phyloP scores from a whole-genome alignment of 1,284 basidiomycete genomes.

The Puccinia triticina region DNA sequence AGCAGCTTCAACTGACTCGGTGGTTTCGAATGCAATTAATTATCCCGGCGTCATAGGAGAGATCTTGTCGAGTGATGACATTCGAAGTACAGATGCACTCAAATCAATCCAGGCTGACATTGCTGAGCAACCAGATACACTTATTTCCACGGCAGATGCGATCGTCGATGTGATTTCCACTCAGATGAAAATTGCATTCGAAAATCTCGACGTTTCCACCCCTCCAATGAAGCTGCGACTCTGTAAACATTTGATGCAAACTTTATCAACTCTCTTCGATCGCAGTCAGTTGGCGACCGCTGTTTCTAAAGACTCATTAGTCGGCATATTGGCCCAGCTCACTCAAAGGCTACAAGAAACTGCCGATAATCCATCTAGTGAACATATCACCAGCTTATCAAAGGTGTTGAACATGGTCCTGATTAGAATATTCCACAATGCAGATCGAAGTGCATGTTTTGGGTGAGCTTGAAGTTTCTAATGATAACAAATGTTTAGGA shows the following conservation, averaged over 20 bases:
- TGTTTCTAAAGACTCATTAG: conserved; percentile 75
- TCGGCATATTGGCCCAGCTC: conserved; percentile 79
- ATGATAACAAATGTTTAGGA: background rate
- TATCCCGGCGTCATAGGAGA: conserved; percentile 67
- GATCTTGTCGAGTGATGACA: conserved; percentile 62
- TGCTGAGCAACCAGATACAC: conserved; percentile 67
- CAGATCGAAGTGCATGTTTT: conserved; percentile 87
- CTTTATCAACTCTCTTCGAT: conserved; percentile 86
- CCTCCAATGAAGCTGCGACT: conserved; percentile 77
- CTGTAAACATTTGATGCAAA: conserved; percentile 93
- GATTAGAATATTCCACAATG: conserved; percentile 86
- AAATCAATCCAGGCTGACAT: conserved; percentile 38
- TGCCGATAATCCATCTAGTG: conserved; percentile 65
- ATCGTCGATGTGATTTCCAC: conserved; percentile 82
- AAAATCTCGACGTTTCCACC: conserved; percentile 67
- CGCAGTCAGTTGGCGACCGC: conserved; percentile 78
- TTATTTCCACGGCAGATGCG: conserved; percentile 81
- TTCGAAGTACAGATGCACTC: conserved; percentile 51
- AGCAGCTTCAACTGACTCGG: conserved; percentile 6
- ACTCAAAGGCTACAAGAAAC: conserved; percentile 86
- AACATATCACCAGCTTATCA: conserved; percentile 66
- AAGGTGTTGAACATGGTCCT: conserved; percentile 99
- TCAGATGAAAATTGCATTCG: conserved; percentile 86
- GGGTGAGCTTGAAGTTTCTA: conserved; percentile 66
- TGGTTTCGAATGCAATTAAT: conserved; percentile 8